Evolutionary conservation across 1,139 yeast genomes (phyloP).

Genomic region (Geotrichum reessii): DNA sequence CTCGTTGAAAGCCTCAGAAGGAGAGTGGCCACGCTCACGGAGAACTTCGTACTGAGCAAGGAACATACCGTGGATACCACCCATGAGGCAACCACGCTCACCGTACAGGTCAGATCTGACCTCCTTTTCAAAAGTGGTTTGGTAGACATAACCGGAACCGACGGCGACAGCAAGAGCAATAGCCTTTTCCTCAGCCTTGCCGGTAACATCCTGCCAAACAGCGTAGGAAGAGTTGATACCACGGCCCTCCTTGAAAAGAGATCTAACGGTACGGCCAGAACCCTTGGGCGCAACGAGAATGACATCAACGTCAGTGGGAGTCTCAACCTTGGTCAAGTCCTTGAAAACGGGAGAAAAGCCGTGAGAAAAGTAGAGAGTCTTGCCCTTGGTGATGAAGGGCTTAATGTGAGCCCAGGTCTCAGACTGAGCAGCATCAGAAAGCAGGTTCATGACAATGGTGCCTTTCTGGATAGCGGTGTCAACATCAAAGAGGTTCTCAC

Average conservation of each 20-base stretch:
- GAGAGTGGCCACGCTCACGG: conserved; percentile 99
- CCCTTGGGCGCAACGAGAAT: conserved; percentile 99
- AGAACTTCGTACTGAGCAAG: conserved; percentile 98
- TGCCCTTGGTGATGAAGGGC: conserved; percentile 92
- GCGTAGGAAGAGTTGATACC: conserved; percentile 99
- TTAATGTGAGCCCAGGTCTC: conserved; percentile 88
- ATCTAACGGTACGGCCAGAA: conserved; percentile 98
- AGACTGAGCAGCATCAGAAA: conserved; percentile 99
- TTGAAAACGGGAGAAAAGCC: conserved; percentile 99
- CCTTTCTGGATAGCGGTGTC: conserved; percentile 89
- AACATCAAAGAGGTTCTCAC: conserved; percentile 94
- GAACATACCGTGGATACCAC: conserved; percentile 99
- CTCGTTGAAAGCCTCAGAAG: conserved; percentile 99
- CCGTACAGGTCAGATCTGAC: conserved; percentile 99
- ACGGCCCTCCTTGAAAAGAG: conserved; percentile 99
- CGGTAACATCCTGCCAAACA: conserved; percentile 98
- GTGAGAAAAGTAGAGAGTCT: conserved; percentile 97
- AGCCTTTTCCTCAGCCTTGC: conserved; percentile 99
- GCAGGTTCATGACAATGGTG: conserved; percentile 93
- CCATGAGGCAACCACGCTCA: conserved; percentile 99
- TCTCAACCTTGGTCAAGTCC: conserved; percentile 91
- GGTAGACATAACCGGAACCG: conserved; percentile 99
- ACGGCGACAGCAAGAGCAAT: conserved; percentile 98
- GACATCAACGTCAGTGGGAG: conserved; percentile 92
- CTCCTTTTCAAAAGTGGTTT: conserved; percentile 98